These are phyloP conservation scores for Rasamsonia emersonii DNA, from an alignment of 2,329 filamentous ascomycete genomes.

Conservation along the genomic window DNA sequence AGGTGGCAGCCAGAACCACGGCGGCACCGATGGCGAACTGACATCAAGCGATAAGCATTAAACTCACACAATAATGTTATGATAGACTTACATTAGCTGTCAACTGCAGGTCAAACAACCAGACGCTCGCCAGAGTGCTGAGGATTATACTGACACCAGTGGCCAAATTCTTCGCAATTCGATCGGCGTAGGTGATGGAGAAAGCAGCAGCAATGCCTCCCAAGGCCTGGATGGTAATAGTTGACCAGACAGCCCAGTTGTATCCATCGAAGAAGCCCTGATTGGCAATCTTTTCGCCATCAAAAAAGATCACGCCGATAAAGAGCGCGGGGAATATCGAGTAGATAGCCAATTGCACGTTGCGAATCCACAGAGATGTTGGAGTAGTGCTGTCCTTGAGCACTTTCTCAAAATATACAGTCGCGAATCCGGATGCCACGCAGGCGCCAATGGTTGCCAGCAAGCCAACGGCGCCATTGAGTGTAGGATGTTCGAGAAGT, in stretches of 20 bases:
- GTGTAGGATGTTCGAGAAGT: constrained; percentile 43
- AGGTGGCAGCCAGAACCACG: constrained; percentile 73
- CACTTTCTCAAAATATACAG: constrained; percentile 66
- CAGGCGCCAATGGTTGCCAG: constrained; percentile 70
- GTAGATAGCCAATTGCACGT: constrained; percentile 90
- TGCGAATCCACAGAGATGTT: constrained; percentile 84
- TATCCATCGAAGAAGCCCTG: constrained; percentile 93
- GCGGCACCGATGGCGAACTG: constrained; percentile 76
- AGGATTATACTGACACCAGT: constrained; percentile 86
- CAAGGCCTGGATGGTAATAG: constrained; percentile 71
- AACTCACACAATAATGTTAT: constrained; percentile 2
- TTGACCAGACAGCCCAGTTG: constrained; percentile 82
- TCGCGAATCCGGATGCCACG: constrained; percentile 71
- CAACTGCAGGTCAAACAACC: constrained; percentile 73
- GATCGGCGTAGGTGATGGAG: constrained; percentile 75
- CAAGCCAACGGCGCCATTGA: constrained; percentile 75
- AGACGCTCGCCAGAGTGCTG: constrained; percentile 75
- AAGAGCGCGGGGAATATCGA: constrained; percentile 84
- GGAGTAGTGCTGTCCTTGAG: constrained; percentile 72
- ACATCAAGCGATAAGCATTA: constrained; percentile 4
- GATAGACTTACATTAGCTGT: constrained; percentile 57
- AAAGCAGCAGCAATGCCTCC: constrained; percentile 79
- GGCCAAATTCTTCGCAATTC: constrained; percentile 89
- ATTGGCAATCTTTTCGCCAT: constrained; percentile 72
- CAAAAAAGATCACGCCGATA: constrained; percentile 76